These are phyloP conservation scores for Scheffersomyces parashehatae DNA, from an alignment of 1,139 yeast species.

Conservation along the genomic window DNA sequence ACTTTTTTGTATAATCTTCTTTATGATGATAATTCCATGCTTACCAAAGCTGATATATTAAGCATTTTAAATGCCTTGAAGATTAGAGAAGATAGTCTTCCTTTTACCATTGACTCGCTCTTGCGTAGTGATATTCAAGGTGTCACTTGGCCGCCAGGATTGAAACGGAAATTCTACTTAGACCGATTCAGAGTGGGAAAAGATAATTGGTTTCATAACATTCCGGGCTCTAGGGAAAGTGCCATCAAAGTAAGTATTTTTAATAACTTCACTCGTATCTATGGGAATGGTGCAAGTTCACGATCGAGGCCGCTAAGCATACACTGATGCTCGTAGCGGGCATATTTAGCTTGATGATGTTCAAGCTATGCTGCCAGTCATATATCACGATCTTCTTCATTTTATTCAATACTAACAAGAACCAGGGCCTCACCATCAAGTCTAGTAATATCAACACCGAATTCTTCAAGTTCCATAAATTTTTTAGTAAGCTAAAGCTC, in stretches of 20 bases:
- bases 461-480: constrained; percentile 41
- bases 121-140: constrained; percentile 34
- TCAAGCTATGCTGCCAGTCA: too few species aligned
- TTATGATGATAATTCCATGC: constrained; percentile 36
- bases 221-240: constrained; percentile 33
- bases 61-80: constrained; percentile 37
- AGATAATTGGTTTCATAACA: constrained; percentile 40
- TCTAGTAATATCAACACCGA: constrained; percentile 26
- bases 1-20: constrained; percentile 42
- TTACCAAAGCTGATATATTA: constrained; percentile 40
- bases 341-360: too few species aligned
- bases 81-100: constrained; percentile 34
- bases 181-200: constrained; percentile 40
- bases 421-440: constrained; percentile 27
- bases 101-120: constrained; percentile 20
- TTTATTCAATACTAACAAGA: constrained; percentile 7
- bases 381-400: neutral
- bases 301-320: too few species aligned
- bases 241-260: constrained; percentile 34
- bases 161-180: constrained; percentile 30
- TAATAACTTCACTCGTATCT: neutral
- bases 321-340: too few species aligned
- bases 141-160: constrained; percentile 35
- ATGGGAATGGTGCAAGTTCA: too few species aligned
- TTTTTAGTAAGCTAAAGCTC: constrained; percentile 47